A percentile compares a stretch with the other conserved stretches of the same genome.
Evolutionary conservation across 768 basidiomycete species (phyloP).

Genomic region (Lenzites betulinus): DNA sequence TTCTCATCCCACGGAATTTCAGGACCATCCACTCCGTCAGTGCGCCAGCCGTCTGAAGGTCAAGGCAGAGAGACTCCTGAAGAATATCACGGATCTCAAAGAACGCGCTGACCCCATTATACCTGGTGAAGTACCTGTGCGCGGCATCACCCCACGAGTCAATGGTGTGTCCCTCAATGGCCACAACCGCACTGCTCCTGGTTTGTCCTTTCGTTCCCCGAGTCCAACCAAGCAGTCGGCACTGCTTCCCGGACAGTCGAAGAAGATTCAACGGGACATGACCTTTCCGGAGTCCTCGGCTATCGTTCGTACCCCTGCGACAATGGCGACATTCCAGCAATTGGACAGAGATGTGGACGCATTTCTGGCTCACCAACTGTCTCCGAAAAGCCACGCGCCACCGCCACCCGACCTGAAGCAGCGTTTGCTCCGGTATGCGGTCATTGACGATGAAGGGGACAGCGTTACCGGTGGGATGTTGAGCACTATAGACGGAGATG

Average conservation of each 20-base stretch:
- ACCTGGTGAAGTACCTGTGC: constrained; percentile 44
- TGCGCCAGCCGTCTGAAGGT: constrained; percentile 78
- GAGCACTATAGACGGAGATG: constrained; percentile 33
- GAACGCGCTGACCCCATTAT: constrained; percentile 75
- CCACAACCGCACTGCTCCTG: constrained; percentile 46
- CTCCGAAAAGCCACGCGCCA: constrained; percentile 1
- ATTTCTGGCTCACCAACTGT: constrained; percentile 19
- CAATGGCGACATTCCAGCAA: constrained; percentile 69
- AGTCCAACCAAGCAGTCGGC: constrained; percentile 27
- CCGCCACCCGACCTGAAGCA: constrained; percentile 22
- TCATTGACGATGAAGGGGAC: constrained; percentile 35
- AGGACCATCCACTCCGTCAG: constrained; percentile 88
- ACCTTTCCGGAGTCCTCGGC: constrained; percentile 70
- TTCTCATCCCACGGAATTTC: background rate
- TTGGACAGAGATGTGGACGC: constrained; percentile 56
- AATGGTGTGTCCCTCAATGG: constrained; percentile 42
- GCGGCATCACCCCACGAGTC: constrained; percentile 25
- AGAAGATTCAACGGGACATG: constrained; percentile 41
- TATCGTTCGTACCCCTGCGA: constrained; percentile 66
- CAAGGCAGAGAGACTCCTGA: constrained; percentile 85
- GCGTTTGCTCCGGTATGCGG: constrained; percentile 23
- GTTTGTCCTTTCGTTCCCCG: constrained; percentile 37
- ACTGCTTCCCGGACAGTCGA: constrained; percentile 23
- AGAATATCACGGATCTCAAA: constrained; percentile 86
- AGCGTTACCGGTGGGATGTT: constrained; percentile 1